Evolutionary conservation across 2,329 filamentous ascomycete genomes (phyloP), one percentile per base, ranked within the genome.

Genomic region (Aureobasidium sp.): DNA sequence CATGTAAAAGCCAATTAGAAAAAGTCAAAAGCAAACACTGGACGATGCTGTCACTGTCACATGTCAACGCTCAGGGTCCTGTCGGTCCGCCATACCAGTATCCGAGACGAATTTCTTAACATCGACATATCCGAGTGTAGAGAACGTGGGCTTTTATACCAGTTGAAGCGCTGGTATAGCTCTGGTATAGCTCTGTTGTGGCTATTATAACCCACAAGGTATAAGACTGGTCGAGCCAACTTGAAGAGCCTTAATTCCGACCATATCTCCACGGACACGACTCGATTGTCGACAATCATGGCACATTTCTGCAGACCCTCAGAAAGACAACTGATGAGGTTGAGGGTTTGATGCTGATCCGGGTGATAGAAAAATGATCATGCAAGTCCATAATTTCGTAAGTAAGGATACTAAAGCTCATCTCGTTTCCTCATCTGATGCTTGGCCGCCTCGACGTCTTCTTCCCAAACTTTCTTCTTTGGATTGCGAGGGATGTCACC

Each of bases 401-500:
- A 7, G 22, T 8, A 36, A 51, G 31, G 9, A 22, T 51, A 15
- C 44, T 60, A 73, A 48, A 74, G 62, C 65, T 74, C 72, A 64
- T 74, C 72, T 58, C 70, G 67, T 63, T 70, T 70, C 56, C 62
- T 61, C 47, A 45, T 64, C 47, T 66, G 66, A 25, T 68, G 67
- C 65, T 69, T 70, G 49, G 61, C 64, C 62, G 70, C 70, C 64
- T 78, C 75, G 47, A 68, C 71, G 34, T 76, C 73, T 62, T 82
- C 82, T 66, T 86, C 83, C 77, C 83, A 84, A 74, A 81, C 81
- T 74, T 83, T 81, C 76, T 86, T 86, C 76, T 81, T 85, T 7
- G 82, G 82, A 70, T 86, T 86, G 31, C 71, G 68, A 29, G 72
- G 75, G 66, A 68, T 72, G 66, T 69, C 72, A 6, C 67, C 67